Base-by-base conservation (phyloP, 1,139 yeast genomes). In the Diutina siamensis region DNA sequence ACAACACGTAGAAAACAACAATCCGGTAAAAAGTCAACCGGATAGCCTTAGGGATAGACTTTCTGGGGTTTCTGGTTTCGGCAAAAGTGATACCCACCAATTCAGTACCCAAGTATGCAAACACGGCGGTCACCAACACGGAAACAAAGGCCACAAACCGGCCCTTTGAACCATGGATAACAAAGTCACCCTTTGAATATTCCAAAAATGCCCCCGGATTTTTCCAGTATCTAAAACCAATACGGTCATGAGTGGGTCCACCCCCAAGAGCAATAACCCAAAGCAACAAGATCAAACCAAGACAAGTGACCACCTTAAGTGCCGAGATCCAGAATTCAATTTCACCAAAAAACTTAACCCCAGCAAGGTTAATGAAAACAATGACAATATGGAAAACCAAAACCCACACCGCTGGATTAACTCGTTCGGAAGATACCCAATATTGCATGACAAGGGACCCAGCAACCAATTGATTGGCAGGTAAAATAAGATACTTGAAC, bases 31-130 rank as follows among this genome's bases (percentile, higher is more conserved):
- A 78, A 22, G 88, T 83, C 60, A 81, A 70, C 59, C 71, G 80
- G 58, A 83, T 78, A 46, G 94, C 94, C 60, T 76, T 78, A 55
- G 92, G 92, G 53, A 84, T 80, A 50, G 83, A 74, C 55, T 73
- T 71, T 63, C 92, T 73, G 51, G 94, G 94, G 60, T 83, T 77
- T 53, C 74, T 70, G 49, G 88, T 80, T 64, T 84, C 94, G 49
- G 86, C 86, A 54, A 83, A 83, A 18, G 87, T 80, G 54, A 83
- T 76, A 52, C 72, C 73, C 50, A 66, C 53, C 55, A 83, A 68
- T 63, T 84, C 94, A n/a, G 87, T 78, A 58, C 94, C 94, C 47
- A 78, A 68, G 59, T 73, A 84, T 27, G 87, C 84, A 57, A 83
- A 83, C 10, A 82, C 80, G n/a, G 88, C 84, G 48, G 78, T 74